Evolutionary conservation across 495 filamentous ascomycete species (phyloP), one percentile per base, ranked within the genome.

Genomic region (Amniculicola lignicola): DNA sequence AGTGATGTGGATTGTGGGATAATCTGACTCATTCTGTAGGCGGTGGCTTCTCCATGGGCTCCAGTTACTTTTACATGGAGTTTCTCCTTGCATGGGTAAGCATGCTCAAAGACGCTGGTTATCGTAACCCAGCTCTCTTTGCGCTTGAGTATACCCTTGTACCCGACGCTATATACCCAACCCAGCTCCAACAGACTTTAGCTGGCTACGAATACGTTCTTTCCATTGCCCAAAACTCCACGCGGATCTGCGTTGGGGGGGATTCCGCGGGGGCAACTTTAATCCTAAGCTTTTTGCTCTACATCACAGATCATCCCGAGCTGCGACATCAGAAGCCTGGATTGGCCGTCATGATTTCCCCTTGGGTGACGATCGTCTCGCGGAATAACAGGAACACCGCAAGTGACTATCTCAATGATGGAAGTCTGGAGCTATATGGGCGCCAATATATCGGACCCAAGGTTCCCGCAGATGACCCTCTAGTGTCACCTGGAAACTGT

Each of bases 21-120:
- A n/a, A n/a, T n/a, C n/a, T n/a, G n/a, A n/a, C n/a, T n/a, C n/a
- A 36, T 33, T 9, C 15, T 36, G 19, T 27, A 83, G 82, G 83
- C 16, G 87, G 87, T 16, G 87, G 87, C 1, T 90, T 90, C 61
- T 78, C 80, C 1, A 86, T 91, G 83, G 87, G 87, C 25, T 86
- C 84, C 12, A 66, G 75, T 22, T 85, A 87, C 69, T 91, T 91
- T 68, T 91, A 91, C 66, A 78, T 90, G 18, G 87, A 91, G 67
- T 90, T 90, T 59, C 73, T 91, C 15, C 63, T 88, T 29, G 77
- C 82, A 22, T 87, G 81, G 82, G 61, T 83, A 14, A 75, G 69
- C 36, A 65, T 84, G 0, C 70, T 91, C 29, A 70, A 74, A 24
- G 68, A 77, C 14, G 66, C 72, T 28, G 84, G 85, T 12, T 89